phyloP scores from a whole-genome alignment of 2,329 filamentous ascomycete species.

The Trichoderma sp. region DNA sequence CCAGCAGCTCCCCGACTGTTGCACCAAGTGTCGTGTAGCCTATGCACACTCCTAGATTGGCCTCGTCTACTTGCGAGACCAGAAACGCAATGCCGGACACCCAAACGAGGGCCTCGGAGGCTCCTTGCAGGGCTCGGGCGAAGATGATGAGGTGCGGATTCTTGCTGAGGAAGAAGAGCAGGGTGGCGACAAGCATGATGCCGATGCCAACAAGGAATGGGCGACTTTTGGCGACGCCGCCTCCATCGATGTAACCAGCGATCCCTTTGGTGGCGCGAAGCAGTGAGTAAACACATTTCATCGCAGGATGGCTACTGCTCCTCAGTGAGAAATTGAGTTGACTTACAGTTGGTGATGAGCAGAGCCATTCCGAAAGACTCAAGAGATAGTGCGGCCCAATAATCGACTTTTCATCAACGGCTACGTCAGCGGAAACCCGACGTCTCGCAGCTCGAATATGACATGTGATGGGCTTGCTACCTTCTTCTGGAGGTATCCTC shows the following conservation, averaged over 20 bases:
- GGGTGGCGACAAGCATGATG: slow-evolving; percentile 24
- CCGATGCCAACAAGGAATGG: slow-evolving; percentile 24
- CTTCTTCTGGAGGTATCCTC: slow-evolving; percentile 22
- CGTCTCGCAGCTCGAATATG: neutral
- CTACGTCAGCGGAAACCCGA: neutral
- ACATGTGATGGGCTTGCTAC: neutral
- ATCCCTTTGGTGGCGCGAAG: slow-evolving; percentile 8
- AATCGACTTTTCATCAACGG: slow-evolving; percentile 11
- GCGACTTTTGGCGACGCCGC: slow-evolving; percentile 23
- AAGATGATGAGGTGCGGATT: slow-evolving; percentile 24
- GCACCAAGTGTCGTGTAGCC: slow-evolving; percentile 25
- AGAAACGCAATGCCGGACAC: slow-evolving; percentile 26
- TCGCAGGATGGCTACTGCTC: neutral
- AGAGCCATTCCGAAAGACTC: slow-evolving; percentile 26
- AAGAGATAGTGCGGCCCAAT: slow-evolving; percentile 25
- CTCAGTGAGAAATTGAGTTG: neutral
- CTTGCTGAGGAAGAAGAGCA: slow-evolving; percentile 25
- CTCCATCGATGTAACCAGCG: slow-evolving; percentile 26
- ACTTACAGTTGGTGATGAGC: slow-evolving; percentile 23
- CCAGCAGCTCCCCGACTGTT: slow-evolving; percentile 26
- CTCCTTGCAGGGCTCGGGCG: slow-evolving; percentile 23
- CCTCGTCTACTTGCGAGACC: slow-evolving; percentile 25
- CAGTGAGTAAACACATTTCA: neutral
- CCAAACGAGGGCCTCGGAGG: slow-evolving; percentile 26
- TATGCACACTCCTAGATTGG: slow-evolving; percentile 24